Evolutionary conservation across 169 alveolate species (phyloP).

Genomic region (Eimeria zaria): DNA sequence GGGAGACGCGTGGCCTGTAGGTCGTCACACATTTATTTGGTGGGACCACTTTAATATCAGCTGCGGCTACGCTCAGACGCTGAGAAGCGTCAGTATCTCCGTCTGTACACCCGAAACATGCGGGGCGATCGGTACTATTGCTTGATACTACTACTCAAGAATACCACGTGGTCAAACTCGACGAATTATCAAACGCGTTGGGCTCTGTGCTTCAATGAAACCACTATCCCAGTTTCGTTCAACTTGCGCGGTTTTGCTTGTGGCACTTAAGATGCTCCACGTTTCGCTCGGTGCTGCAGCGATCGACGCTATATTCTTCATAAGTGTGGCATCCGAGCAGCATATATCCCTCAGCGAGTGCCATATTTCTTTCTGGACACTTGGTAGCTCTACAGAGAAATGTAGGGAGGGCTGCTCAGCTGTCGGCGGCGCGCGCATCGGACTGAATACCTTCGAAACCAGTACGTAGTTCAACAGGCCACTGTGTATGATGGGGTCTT

Average conservation of each 20-base stretch:
- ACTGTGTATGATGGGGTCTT: not conserved
- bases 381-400: slow-evolving; percentile 2
- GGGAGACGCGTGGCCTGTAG: not conserved
- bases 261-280: not conserved
- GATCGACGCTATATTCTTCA: slow-evolving; percentile 69
- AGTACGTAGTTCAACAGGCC: not conserved
- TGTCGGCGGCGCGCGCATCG: slow-evolving; percentile 71
- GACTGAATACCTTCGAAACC: slow-evolving; percentile 74
- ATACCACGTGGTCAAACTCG: not conserved
- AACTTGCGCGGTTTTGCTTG: not conserved
- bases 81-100: not conserved
- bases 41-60: slow-evolving; percentile 9
- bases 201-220: not conserved
- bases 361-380: slow-evolving; percentile 66
- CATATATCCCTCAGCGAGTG: slow-evolving; percentile 45
- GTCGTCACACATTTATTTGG: not conserved
- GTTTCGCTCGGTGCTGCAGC: not conserved
- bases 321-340: slow-evolving; percentile 42
- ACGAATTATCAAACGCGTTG: not conserved
- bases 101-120: slow-evolving; percentile 7
- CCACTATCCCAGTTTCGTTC: not conserved
- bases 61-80: not conserved
- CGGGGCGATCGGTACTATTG: not conserved
- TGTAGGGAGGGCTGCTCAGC: slow-evolving; percentile 81
- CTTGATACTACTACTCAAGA: not conserved